These are phyloP conservation scores for Suillus plorans DNA, from an alignment of 768 basidiomycete genomes.

Conservation along the genomic window DNA sequence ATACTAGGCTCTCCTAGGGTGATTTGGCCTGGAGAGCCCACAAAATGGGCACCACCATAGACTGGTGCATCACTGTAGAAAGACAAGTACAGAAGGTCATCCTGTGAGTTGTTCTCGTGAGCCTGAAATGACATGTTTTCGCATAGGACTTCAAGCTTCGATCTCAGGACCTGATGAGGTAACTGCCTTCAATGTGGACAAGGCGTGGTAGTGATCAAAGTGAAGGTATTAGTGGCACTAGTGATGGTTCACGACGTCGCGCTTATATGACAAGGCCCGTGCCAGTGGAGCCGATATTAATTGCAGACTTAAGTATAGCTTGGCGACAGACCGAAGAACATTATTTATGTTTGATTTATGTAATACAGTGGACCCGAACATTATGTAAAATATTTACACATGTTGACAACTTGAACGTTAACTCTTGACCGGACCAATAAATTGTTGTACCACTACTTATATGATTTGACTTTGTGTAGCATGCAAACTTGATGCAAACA, in stretches of 20 bases:
- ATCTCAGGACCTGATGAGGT: neutral
- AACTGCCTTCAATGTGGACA: neutral
- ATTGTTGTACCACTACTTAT: too few species aligned
- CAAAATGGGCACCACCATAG: slow-evolving; percentile 6
- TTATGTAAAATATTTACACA: too few species aligned
- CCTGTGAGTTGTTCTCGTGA: neutral
- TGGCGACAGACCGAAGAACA: too few species aligned
- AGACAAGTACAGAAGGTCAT: slow-evolving; percentile 6
- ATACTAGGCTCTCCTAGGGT: slow-evolving; percentile 15
- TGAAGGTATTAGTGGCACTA: neutral
- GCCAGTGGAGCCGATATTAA: too few species aligned
- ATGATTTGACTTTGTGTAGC: too few species aligned
- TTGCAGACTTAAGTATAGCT: too few species aligned
- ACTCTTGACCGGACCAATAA: too few species aligned
- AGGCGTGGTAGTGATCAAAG: neutral
- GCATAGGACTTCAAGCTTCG: neutral
- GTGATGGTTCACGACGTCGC: neutral
- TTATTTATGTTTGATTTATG: too few species aligned
- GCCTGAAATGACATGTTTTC: neutral
- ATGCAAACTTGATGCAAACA: too few species aligned
- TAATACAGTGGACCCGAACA: too few species aligned
- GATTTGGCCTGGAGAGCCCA: slow-evolving; percentile 30
- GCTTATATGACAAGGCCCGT: neutral
- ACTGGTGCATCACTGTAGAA: slow-evolving; percentile 11
- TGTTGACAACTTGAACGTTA: too few species aligned